phyloP scores from a whole-genome alignment of 164 flowering plant species.

The Liquidambar formosana region DNA sequence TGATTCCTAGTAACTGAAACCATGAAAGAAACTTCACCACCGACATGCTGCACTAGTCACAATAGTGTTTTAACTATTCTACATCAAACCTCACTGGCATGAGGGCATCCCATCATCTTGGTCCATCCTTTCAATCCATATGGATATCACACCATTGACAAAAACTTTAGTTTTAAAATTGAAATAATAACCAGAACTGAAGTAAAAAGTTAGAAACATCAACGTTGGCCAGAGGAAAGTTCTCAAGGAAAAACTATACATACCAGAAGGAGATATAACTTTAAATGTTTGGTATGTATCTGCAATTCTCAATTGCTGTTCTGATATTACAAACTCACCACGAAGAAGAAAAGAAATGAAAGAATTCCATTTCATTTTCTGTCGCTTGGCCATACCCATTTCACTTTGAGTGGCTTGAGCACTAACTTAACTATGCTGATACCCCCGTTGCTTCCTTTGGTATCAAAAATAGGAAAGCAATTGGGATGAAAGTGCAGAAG shows the following conservation, averaged over 20 bases:
- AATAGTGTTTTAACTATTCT: no score
- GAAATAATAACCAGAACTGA: not conserved
- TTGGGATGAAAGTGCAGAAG: slow-evolving; percentile 65
- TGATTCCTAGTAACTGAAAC: no score
- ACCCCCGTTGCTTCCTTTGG: slow-evolving; percentile 85
- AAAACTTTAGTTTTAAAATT: no score
- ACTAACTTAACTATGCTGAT: slow-evolving; percentile 41
- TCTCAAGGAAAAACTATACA: not conserved
- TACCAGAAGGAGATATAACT: not conserved
- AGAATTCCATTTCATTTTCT: no score
- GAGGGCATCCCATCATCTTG: no score
- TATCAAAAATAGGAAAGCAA: slow-evolving; percentile 74
- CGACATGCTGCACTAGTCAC: no score
- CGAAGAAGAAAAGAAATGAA: not conserved
- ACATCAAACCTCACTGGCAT: no score
- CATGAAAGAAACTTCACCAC: no score
- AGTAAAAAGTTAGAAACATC: not conserved
- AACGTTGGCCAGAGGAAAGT: not conserved
- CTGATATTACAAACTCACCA: no score
- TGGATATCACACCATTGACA: no score
- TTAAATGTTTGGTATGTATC: not conserved
- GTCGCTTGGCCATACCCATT: not conserved
- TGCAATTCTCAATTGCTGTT: not conserved
- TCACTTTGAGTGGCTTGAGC: not conserved
- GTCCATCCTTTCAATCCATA: no score